A percentile compares a stretch with the other conserved stretches of the same genome.
phyloP scores from a whole-genome alignment of 169 alveolate species.

The Plasmodium chabaudi region DNA sequence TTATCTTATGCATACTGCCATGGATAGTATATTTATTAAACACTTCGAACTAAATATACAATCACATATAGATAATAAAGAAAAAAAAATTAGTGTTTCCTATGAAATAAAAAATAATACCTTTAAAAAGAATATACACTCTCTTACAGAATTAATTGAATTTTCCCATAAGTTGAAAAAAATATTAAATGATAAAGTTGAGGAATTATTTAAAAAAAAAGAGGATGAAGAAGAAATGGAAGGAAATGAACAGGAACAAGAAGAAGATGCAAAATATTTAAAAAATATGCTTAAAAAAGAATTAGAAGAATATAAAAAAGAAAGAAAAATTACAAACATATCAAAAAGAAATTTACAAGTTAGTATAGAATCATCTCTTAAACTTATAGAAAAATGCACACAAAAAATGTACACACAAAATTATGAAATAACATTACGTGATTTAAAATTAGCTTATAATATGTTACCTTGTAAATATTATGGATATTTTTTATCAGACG shows the following conservation, averaged over 20 bases:
- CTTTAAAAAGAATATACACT: conserved; percentile 8
- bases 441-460: conserved; percentile 63
- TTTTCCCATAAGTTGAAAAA: conserved; percentile 39
- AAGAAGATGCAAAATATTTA: conserved; percentile 18
- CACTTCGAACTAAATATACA: conserved; percentile 12
- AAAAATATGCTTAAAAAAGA: conserved; percentile 28
- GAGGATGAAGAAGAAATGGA: conserved; percentile 5
- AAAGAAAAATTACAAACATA: conserved; percentile 33
- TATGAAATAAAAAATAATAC: conserved; percentile 4
- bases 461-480: conserved; percentile 75
- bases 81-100: conserved; percentile 8
- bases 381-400: conserved; percentile 48
- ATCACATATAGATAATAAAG: not conserved
- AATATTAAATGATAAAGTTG: conserved; percentile 6
- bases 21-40: conserved; percentile 57
- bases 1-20: conserved; percentile 42
- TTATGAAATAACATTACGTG: conserved; percentile 53
- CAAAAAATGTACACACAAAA: conserved; percentile 53
- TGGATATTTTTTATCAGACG: conserved; percentile 39
- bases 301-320: conserved; percentile 45
- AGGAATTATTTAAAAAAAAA: conserved; percentile 6
- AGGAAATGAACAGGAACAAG: not conserved
- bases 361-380: conserved; percentile 69
- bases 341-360: conserved; percentile 53
- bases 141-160: conserved; percentile 31